Evolutionary conservation across 2,329 filamentous ascomycete genomes (phyloP).

Genomic region (Phaeosphaeria sp.): DNA sequence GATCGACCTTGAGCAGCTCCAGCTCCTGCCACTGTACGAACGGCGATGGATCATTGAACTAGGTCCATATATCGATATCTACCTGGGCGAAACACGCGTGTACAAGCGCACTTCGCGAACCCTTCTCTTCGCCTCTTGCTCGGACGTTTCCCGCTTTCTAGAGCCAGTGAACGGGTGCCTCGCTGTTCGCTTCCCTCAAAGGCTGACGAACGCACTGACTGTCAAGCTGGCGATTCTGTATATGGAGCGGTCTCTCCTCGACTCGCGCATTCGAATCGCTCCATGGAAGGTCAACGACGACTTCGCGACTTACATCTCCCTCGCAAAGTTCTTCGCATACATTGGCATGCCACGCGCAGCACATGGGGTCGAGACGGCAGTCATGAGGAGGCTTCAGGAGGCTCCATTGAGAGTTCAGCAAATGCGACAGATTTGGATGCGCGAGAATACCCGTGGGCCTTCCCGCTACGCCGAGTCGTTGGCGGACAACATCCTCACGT

Average conservation of each 20-base stretch:
- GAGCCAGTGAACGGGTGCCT: background rate
- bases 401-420: background rate
- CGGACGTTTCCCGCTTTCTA: background rate
- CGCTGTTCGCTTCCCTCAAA: background rate
- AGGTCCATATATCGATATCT: conserved; percentile 10
- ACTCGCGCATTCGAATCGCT: background rate
- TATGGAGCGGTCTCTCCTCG: background rate
- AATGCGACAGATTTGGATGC: background rate
- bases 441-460: background rate
- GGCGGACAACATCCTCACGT: conserved; percentile 9
- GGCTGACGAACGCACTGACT: background rate
- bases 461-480: conserved; percentile 1
- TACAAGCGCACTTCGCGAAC: conserved; percentile 10
- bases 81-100: conserved; percentile 9
- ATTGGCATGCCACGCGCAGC: background rate
- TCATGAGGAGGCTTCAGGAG: background rate
- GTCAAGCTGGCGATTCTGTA: background rate
- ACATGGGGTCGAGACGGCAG: background rate
- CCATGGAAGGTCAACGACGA: background rate
- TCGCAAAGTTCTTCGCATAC: background rate
- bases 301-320: background rate
- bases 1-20: background rate
- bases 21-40: background rate
- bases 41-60: conserved; percentile 2
- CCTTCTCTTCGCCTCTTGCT: background rate